Evolutionary conservation across 495 filamentous ascomycete species (phyloP).

Genomic region (Thozetella sp.): DNA sequence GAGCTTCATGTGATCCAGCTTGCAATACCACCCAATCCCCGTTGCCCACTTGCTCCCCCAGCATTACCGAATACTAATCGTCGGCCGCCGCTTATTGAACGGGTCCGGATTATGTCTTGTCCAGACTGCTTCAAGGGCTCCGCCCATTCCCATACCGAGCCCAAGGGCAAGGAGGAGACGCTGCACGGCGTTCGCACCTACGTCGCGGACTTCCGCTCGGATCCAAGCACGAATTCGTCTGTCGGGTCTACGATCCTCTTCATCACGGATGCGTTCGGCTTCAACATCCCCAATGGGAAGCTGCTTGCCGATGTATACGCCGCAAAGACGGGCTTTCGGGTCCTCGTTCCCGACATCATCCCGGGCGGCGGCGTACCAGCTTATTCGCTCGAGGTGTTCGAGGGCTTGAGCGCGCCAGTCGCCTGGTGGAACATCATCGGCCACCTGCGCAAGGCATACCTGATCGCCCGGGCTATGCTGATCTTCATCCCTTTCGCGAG

Average conservation of each 20-base stretch:
- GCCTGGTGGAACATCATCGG: background rate
- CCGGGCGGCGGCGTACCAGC: background rate
- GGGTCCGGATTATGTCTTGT: background rate
- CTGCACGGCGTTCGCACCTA: background rate
- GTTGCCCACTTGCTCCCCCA: too few relatives aligned
- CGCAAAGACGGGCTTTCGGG: background rate
- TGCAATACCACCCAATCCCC: too few relatives aligned
- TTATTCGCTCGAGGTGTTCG: background rate
- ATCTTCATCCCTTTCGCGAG: background rate
- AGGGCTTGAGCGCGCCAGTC: background rate
- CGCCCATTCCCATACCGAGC: background rate
- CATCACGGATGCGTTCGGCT: constrained; percentile 1
- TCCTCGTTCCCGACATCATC: constrained; percentile 1
- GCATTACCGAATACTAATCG: too few relatives aligned
- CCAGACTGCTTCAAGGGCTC: background rate
- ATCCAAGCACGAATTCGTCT: background rate
- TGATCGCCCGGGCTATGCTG: background rate
- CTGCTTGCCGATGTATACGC: background rate
- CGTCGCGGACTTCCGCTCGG: background rate
- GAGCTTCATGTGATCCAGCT: too few relatives aligned
- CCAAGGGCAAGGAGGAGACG: background rate
- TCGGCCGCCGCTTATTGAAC: too few relatives aligned
- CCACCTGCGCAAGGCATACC: background rate
- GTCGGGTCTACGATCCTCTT: background rate
- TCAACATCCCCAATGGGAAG: background rate